Evolutionary conservation across 768 basidiomycete genomes (phyloP), one percentile per base, ranked within the genome.

Genomic region (Gautieria morchelliformis): DNA sequence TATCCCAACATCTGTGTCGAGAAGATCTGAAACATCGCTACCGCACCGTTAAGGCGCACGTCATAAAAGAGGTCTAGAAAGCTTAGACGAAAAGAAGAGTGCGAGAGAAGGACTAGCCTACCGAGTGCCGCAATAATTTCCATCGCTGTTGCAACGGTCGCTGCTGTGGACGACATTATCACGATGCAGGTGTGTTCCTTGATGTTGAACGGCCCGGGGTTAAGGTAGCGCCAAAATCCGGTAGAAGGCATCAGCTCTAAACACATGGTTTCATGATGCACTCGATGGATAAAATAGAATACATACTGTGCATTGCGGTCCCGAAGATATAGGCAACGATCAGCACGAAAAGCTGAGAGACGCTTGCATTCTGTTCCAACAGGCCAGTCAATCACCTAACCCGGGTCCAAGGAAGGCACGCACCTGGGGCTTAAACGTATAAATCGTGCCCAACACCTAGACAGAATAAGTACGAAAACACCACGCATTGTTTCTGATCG

Each of bases 141-240:
- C 64, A 82, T 82, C 0, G 80, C 80, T 11, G 79, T 69, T 0
- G 82, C 81, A 1, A 80, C 80, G 1, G 75, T 72, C 1, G 80
- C 78, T 2, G 82, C 82, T 0, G 82, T 83, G 19, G 79, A 77
- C 1, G 82, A 68, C 65, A 84, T 80, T 39, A 83, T 81, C 3
- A 80, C 81, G 51, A 84, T 83, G 15, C 77, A 77, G 8, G 82
- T 80, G 62, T 84, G 82, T 62, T 84, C 82, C 64, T 79, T 79
- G 66, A 68, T 72, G 73, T 82, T 84, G 71, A 84, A 84, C 20
- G 79, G 79, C 0, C 82, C 80, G 4, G 81, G 82, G 63, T 83
- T 83, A 52, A 83, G 67, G 64, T 78, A 81, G n/a, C 76, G 66
- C 77, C 78, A 83, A 59, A 62, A 66, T 9, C 78, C 77, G 30